phyloP scores from a whole-genome alignment of 2,329 filamentous ascomycete species.

The Scortechinia acanthostroma region DNA sequence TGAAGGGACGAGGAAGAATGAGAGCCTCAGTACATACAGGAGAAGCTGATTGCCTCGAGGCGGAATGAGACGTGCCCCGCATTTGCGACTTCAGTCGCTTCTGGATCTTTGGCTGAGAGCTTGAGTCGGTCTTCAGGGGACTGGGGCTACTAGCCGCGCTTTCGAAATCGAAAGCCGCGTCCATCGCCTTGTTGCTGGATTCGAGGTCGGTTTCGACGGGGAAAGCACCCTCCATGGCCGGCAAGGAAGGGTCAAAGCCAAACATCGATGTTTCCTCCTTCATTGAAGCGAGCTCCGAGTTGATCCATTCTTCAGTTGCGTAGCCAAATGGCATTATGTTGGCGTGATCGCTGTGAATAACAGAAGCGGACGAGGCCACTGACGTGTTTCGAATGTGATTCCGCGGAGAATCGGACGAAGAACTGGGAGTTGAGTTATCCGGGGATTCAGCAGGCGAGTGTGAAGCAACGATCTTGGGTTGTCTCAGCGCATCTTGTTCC shows the following conservation, averaged over 20 bases:
- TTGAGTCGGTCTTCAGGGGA: constrained; percentile 11
- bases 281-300: constrained; percentile 19
- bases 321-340: constrained; percentile 21
- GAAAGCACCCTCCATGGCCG: constrained; percentile 19
- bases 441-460: constrained; percentile 32
- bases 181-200: constrained; percentile 30
- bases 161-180: constrained; percentile 46
- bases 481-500: constrained; percentile 18
- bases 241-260: constrained; percentile 22
- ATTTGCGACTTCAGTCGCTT: constrained; percentile 9
- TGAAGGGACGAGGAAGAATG: neutral
- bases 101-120: constrained; percentile 9
- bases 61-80: constrained; percentile 16
- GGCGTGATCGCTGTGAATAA: constrained; percentile 21
- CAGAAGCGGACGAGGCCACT: constrained; percentile 26
- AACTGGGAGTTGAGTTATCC: constrained; percentile 29
- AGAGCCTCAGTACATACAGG: too few relatives aligned
- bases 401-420: constrained; percentile 28
- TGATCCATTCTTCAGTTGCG: constrained; percentile 23
- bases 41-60: constrained; percentile 7
- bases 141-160: constrained; percentile 50
- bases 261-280: constrained; percentile 26
- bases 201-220: constrained; percentile 12
- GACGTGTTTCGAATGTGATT: constrained; percentile 28
- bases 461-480: constrained; percentile 14